Evolutionary conservation across 2,329 filamentous ascomycete species (phyloP).

Genomic region (Xylariales sp.): DNA sequence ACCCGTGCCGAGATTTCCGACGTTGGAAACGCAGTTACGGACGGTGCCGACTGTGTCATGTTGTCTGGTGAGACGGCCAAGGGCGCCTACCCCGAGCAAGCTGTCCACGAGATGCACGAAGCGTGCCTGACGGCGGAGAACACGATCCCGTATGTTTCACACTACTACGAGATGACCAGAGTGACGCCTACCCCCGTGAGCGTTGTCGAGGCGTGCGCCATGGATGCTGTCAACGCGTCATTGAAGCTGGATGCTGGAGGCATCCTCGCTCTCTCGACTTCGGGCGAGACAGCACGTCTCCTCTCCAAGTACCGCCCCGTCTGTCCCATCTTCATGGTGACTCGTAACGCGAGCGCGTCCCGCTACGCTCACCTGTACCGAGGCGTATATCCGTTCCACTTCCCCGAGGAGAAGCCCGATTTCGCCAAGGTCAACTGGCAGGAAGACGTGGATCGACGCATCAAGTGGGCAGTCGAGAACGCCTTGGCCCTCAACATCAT

Average conservation of each 20-base stretch:
- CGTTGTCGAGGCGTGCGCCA: constrained; percentile 90
- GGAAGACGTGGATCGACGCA: constrained; percentile 94
- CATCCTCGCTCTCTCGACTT: constrained; percentile 94
- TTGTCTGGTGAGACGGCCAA: constrained; percentile 98
- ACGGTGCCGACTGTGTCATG: constrained; percentile 99
- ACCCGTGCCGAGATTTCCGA: constrained; percentile 98
- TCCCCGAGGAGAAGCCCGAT: constrained; percentile 89
- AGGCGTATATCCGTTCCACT: constrained; percentile 96
- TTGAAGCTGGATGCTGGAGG: constrained; percentile 94
- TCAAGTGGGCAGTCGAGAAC: constrained; percentile 92
- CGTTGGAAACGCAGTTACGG: constrained; percentile 95
- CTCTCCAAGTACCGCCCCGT: constrained; percentile 98
- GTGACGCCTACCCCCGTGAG: constrained; percentile 78
- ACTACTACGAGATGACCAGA: constrained; percentile 91
- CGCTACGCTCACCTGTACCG: constrained; percentile 94
- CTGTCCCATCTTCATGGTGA: constrained; percentile 99
- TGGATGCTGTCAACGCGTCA: constrained; percentile 92
- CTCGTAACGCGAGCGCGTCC: constrained; percentile 76
- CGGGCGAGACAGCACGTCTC: constrained; percentile 88
- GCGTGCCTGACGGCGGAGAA: constrained; percentile 95
- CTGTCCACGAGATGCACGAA: constrained; percentile 97
- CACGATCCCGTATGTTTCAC: constrained; percentile 92
- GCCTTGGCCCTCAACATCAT: constrained; percentile 79
- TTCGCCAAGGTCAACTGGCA: constrained; percentile 94
- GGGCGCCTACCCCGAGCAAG: constrained; percentile 87